These are phyloP conservation scores for Gynandropsis gynandra DNA, from an alignment of 345 rosid species.

Conservation along the genomic window DNA sequence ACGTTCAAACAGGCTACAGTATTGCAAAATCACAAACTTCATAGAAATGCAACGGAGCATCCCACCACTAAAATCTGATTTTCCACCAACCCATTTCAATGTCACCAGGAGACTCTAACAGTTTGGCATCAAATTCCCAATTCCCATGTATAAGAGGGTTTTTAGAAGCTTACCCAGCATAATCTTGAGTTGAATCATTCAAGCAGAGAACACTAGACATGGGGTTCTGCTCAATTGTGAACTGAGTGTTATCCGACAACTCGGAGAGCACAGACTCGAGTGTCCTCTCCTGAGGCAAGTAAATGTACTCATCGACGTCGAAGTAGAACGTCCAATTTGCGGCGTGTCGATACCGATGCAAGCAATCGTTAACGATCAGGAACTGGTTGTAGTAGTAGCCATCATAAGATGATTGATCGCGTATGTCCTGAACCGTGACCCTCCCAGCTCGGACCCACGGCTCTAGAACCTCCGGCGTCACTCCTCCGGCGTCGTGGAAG, in stretches of 20 bases:
- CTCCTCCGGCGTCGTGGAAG: slow-evolving; percentile 85
- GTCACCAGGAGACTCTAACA: too few species aligned
- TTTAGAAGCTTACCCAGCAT: too few species aligned
- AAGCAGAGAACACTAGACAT: slow-evolving; percentile 78
- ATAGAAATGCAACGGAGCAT: neutral
- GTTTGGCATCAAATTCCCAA: too few species aligned
- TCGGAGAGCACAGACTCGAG: slow-evolving; percentile 50
- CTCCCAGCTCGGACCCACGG: slow-evolving; percentile 77
- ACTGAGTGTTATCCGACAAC: slow-evolving; percentile 60
- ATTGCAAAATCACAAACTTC: neutral
- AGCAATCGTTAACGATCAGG: slow-evolving; percentile 75
- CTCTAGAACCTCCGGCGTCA: slow-evolving; percentile 44
- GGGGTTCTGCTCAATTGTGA: slow-evolving; percentile 89
- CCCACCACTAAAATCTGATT: neutral
- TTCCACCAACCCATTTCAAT: too few species aligned
- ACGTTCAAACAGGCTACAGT: too few species aligned
- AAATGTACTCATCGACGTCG: slow-evolving; percentile 83
- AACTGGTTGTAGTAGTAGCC: slow-evolving; percentile 88
- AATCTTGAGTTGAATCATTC: slow-evolving; percentile 43
- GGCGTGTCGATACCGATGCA: slow-evolving; percentile 55
- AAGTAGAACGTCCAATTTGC: slow-evolving; percentile 86
- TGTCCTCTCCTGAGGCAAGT: slow-evolving; percentile 45
- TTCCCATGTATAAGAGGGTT: too few species aligned
- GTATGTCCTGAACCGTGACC: slow-evolving; percentile 70
- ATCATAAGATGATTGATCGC: slow-evolving; percentile 54